Base-by-base conservation (phyloP, 768 basidiomycete genomes). In the Tulasnella sp. region DNA sequence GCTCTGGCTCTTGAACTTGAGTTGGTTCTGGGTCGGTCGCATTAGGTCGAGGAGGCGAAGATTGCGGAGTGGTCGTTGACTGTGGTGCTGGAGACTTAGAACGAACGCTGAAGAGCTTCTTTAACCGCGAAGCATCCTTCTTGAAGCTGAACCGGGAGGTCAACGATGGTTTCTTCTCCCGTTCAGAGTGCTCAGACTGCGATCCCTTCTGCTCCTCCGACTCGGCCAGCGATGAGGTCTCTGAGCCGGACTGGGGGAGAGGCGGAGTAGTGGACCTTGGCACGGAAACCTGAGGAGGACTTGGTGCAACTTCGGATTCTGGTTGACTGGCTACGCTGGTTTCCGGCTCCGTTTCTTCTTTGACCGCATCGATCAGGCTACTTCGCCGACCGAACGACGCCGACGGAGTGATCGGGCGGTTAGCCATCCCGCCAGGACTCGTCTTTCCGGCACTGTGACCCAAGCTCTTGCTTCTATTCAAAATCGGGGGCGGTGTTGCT, bases 291-390 rank as follows among this genome's bases (percentile, higher is more conserved):
- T 36, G 66, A 67, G n/a, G 19, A n/a, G n/a, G 47, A 7, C 47
- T 52, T 3, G 47, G n/a, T 9, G 14, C 17, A 9, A 19, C 11
- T 26, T 52, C 63, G 5, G 34, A 29, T 35, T 39, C 34, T 34
- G 63, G 37, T 64, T 39, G 63, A 34, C 37, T 64, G 3, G 63
- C 34, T 22, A 35, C 63, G 34, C 63, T 35, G 14, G 26, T 64
- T 3, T 64, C 63, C 19, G 63, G 41, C 42, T 69, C 68, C 29
- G 42, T 69, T 42, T 69, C 68, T 47, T 69, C 68, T n/a, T 41
- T 69, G 26, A 69, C 68, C 34, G 68, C 42, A 19, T 40, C 39
- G 39, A 68, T 69, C 12, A 69, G 19, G 42, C 68, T 69, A 17
- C 22, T 69, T 47, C 68, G 68, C 6, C 68, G 68, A 29, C 39